Conservation (phyloP, 768 basidiomycete genomes). For the Lepiota venenata region DNA sequence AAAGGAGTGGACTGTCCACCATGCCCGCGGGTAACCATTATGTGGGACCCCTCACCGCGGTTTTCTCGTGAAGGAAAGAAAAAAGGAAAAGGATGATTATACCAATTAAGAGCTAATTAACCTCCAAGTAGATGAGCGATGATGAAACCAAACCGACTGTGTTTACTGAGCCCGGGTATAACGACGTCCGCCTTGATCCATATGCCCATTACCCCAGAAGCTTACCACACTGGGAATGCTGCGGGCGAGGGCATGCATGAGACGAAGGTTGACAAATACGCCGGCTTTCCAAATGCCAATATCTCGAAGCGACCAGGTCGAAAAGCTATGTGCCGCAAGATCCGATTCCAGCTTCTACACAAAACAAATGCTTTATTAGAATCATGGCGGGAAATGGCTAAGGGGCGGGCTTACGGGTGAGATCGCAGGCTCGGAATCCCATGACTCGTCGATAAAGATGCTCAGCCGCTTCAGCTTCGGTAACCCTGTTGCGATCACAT, state of each 20-base stretch:
- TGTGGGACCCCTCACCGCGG: no score
- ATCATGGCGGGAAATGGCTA: slow-evolving; percentile 2
- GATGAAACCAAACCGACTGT: no score
- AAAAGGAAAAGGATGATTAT: no score
- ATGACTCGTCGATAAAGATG: slow-evolving; percentile 27
- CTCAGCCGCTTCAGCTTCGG: slow-evolving; percentile 28
- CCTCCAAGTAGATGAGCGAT: no score
- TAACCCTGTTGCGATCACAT: slow-evolving; percentile 27
- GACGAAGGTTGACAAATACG: slow-evolving; percentile 24
- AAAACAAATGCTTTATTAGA: not conserved
- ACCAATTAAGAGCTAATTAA: no score
- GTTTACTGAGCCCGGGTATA: no score
- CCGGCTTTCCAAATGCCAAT: slow-evolving; percentile 35
- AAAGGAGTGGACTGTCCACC: no score
- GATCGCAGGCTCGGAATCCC: slow-evolving; percentile 10
- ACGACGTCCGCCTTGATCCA: not conserved
- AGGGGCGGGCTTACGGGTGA: slow-evolving; percentile 9
- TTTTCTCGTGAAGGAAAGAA: no score
- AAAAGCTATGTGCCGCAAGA: slow-evolving; percentile 25
- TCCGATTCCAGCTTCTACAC: slow-evolving; percentile 23
- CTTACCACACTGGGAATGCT: slow-evolving; percentile 32
- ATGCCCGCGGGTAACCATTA: no score
- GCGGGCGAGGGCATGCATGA: slow-evolving; percentile 26
- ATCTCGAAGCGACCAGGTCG: slow-evolving; percentile 32
- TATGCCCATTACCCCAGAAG: slow-evolving; percentile 28